These are phyloP conservation scores for Breynia disticha DNA, from an alignment of 441 rosid species.

Conservation along the genomic window DNA sequence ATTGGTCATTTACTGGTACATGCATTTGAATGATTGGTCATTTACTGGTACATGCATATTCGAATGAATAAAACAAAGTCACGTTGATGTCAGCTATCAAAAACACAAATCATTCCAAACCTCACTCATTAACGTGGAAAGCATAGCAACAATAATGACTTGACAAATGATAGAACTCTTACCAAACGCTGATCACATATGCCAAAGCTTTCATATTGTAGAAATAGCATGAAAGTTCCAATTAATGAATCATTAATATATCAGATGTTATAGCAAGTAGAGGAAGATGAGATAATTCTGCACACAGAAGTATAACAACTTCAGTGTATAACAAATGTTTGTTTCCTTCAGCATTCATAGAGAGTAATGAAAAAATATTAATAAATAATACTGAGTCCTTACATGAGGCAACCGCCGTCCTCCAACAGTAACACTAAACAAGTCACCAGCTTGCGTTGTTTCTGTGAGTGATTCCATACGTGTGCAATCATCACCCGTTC, in stretches of 20 bases:
- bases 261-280: not conserved
- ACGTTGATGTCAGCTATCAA: too few relatives aligned
- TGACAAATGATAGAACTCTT: not conserved
- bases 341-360: not conserved
- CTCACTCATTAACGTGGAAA: too few relatives aligned
- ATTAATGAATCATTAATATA: not conserved
- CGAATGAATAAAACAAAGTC: too few relatives aligned
- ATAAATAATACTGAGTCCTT: slow-evolving; percentile 16
- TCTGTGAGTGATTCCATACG: slow-evolving; percentile 45
- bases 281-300: not conserved
- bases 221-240: not conserved
- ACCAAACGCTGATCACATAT: not conserved
- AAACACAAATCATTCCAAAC: too few relatives aligned
- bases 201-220: not conserved
- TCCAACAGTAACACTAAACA: slow-evolving; percentile 52
- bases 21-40: not conserved
- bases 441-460: slow-evolving; percentile 66
- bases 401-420: slow-evolving; percentile 54
- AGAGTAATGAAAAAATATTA: not conserved
- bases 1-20: not conserved
- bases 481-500: slow-evolving; percentile 37
- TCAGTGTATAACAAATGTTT: not conserved
- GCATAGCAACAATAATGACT: not conserved
- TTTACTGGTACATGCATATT: too few relatives aligned
- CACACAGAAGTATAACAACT: not conserved